A percentile compares a stretch with the other conserved stretches of the same genome.
Evolutionary conservation across 208 protist genomes (phyloP).

Genomic region (Leishmania turanica): DNA sequence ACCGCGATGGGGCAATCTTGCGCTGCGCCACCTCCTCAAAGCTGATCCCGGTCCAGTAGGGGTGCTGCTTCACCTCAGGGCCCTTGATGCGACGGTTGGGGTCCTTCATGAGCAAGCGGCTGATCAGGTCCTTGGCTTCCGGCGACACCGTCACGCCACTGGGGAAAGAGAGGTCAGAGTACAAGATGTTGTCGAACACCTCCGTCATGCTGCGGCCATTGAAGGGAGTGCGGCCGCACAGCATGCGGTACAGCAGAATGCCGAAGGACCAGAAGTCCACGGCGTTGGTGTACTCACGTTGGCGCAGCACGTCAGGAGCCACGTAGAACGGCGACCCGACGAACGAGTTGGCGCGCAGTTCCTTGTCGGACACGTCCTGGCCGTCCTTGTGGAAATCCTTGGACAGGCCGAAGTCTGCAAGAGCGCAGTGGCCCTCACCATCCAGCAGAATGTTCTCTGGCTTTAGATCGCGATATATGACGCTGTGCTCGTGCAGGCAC

Average conservation of each 20-base stretch:
- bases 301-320: slow-evolving; percentile 94
- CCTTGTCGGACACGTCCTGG: slow-evolving; percentile 62
- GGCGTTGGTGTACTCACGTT: slow-evolving; percentile 95
- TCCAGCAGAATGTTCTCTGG: slow-evolving; percentile 93
- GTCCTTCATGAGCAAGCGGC: slow-evolving; percentile 90
- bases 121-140: slow-evolving; percentile 92
- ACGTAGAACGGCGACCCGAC: slow-evolving; percentile 95
- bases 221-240: slow-evolving; percentile 95
- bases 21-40: slow-evolving; percentile 90
- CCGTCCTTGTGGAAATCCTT: slow-evolving; percentile 92
- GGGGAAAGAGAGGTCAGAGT: slow-evolving; percentile 90
- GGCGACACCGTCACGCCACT: slow-evolving; percentile 81
- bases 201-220: slow-evolving; percentile 93
- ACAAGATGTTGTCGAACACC: slow-evolving; percentile 94
- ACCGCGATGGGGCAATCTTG: slow-evolving; percentile 83
- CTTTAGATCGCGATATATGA: slow-evolving; percentile 96
- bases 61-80: slow-evolving; percentile 86
- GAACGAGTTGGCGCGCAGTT: slow-evolving; percentile 92
- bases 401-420: slow-evolving; percentile 94
- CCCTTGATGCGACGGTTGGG: slow-evolving; percentile 86
- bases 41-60: slow-evolving; percentile 92
- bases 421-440: slow-evolving; percentile 85
- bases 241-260: slow-evolving; percentile 97
- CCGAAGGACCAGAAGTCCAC: slow-evolving; percentile 99
- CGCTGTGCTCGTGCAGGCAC: slow-evolving; percentile 93